Evolutionary conservation across 805 yeast genomes (phyloP).

Genomic region (Starmera dryadoides): DNA sequence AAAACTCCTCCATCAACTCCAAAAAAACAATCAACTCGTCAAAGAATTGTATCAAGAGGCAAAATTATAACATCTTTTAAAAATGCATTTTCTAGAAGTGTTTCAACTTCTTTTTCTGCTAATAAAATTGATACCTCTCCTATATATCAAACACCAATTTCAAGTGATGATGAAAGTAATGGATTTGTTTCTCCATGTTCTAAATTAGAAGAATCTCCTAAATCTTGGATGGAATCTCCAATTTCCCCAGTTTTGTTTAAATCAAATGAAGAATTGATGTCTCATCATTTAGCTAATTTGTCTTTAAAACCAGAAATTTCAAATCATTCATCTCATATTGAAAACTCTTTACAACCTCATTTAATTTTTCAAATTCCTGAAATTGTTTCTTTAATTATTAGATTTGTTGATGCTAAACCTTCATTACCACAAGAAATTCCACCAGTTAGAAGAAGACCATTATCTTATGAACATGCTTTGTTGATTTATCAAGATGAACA

Average conservation of each 20-base stretch:
- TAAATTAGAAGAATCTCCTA: conserved; percentile 1
- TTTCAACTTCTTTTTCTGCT: conserved; percentile 1
- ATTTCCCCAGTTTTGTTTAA: neutral
- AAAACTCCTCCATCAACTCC: conserved; percentile 9
- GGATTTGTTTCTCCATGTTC: neutral
- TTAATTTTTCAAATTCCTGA: conserved; percentile 70
- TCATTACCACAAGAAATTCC: conserved; percentile 54
- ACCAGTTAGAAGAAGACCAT: conserved; percentile 60
- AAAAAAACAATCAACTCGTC: conserved; percentile 4
- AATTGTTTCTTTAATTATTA: conserved; percentile 53
- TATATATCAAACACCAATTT: conserved; percentile 10
- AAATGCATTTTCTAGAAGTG: conserved; percentile 7
- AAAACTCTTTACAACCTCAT: conserved; percentile 5
- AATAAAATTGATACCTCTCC: neutral
- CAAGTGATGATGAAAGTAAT: conserved; percentile 8
- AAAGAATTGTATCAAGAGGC: conserved; percentile 1
- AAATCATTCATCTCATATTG: neutral
- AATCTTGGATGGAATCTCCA: neutral
- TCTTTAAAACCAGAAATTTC: neutral
- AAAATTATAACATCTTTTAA: conserved; percentile 17
- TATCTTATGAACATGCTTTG: conserved; percentile 61
- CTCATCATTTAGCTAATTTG: neutral
- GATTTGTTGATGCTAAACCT: conserved; percentile 49
- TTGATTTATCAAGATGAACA: conserved; percentile 52
- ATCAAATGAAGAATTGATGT: neutral